Evolutionary conservation across 352 stramenopile genomes (phyloP), one percentile per base, ranked within the genome.

Genomic region (Phytopythium cucurbitacearum): DNA sequence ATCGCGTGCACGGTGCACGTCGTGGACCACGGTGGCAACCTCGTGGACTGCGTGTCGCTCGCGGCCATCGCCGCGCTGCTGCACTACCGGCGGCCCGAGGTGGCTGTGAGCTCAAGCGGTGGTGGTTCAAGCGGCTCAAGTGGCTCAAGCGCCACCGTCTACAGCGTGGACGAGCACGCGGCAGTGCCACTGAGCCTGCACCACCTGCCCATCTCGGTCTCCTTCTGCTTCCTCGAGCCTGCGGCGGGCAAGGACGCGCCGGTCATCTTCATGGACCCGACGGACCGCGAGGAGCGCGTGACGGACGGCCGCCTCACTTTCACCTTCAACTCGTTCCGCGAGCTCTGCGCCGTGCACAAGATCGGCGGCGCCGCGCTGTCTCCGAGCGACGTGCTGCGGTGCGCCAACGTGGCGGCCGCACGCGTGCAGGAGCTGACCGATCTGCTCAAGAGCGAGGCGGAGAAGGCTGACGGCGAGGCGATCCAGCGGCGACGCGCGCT

Each of bases 141-240:
- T 28, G 12, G 5, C 16, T 4, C 32, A n/a, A 59, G 51, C n/a
- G 56, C 87, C 21, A 87, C 78, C 7, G 76, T 97, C 28, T 87
- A 96, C 73, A 85, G 65, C 67, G 73, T 90, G 46, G 83, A 90
- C 50, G 88, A 97, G 51, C 84, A 97, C 56, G 85, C 89, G 36
- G 91, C 95, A 51, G 80, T 97, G 37, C 91, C 94, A 16, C 68
- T 98, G 34, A 96, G 90, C 60, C 73, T 98, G 53, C 94, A 98
- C 76, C 95, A 98, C 74, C 92, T 96, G 37, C 95, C 95, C n/a
- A 80, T 98, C 41, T 97, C 88, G 21, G 86, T 98, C 48, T 97
- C 91, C n/a, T 98, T 98, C 52, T 85, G 80, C 67, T 89, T 92
- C 38, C 51, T 92, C 21, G 64, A 88, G 52, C 54, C 61, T 36